These are phyloP conservation scores for Pleurotus giganteus DNA, from an alignment of 768 basidiomycete genomes.

Conservation along the genomic window DNA sequence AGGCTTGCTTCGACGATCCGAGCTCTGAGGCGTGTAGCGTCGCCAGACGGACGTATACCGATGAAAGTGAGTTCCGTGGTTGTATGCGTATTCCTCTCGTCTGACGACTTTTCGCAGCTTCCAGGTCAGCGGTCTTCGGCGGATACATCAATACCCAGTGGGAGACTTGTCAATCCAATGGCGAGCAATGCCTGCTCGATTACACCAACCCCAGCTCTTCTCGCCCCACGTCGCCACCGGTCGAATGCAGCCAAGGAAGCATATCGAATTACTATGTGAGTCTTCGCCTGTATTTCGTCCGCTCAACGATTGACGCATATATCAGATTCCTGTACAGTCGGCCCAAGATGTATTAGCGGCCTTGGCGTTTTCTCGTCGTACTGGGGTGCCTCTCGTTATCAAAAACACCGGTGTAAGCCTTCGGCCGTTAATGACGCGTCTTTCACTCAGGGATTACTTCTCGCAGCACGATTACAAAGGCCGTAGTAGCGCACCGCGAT, in stretches of 20 bases:
- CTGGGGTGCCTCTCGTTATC: slow-evolving; percentile 40
- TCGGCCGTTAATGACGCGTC: background rate
- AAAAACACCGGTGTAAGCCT: slow-evolving; percentile 50
- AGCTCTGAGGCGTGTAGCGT: slow-evolving; percentile 11
- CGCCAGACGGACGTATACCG: slow-evolving; percentile 9
- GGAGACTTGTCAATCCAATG: slow-evolving; percentile 52
- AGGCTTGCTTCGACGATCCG: slow-evolving; percentile 14
- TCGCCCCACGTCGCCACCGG: slow-evolving; percentile 22
- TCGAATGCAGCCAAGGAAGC: slow-evolving; percentile 34
- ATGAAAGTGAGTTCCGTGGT: background rate
- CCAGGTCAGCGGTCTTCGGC: slow-evolving; percentile 21
- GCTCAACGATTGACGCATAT: slow-evolving; percentile 7
- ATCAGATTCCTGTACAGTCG: slow-evolving; percentile 39
- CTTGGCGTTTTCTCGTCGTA: slow-evolving; percentile 38
- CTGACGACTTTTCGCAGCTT: slow-evolving; percentile 9
- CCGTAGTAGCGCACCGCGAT: slow-evolving; percentile 41
- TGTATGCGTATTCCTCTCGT: background rate
- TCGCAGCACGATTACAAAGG: slow-evolving; percentile 48
- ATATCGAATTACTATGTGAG: slow-evolving; percentile 36
- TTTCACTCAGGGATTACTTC: background rate
- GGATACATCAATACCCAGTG: slow-evolving; percentile 43
- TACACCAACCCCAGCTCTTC: slow-evolving; percentile 30
- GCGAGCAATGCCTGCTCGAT: slow-evolving; percentile 47
- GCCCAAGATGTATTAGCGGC: slow-evolving; percentile 41
- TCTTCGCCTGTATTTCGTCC: background rate